Evolutionary conservation across 805 yeast genomes (phyloP).

Genomic region (Blastobotrys chiropterorum): DNA sequence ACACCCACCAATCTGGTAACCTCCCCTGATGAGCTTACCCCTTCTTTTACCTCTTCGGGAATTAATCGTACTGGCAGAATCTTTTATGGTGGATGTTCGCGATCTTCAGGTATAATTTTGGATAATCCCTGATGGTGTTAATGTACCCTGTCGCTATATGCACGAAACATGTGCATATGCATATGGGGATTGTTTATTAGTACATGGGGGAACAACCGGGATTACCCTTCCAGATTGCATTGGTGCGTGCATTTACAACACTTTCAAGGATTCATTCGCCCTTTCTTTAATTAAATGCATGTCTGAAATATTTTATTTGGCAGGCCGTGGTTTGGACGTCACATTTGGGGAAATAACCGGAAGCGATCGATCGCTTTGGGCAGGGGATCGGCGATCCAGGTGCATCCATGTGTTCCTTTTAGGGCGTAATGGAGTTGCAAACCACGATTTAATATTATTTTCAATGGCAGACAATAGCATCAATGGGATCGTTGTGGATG

Average conservation of each 20-base stretch:
- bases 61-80: neutral
- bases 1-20: neutral
- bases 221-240: neutral
- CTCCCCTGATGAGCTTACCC: neutral
- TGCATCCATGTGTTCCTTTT: neutral
- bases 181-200: neutral
- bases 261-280: neutral
- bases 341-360: neutral
- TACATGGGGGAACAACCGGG: neutral
- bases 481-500: too few relatives aligned
- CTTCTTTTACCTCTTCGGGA: neutral
- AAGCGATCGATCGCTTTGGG: neutral
- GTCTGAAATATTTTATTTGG: neutral
- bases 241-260: neutral
- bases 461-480: too few relatives aligned
- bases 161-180: neutral
- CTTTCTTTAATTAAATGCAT: neutral
- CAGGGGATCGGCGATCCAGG: neutral
- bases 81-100: neutral
- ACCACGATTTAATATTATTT: neutral
- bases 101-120: neutral
- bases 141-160: neutral
- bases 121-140: neutral
- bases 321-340: neutral
- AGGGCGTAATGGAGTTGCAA: neutral